These are phyloP conservation scores for Saccharum spontaneum DNA, from an alignment of 176 grass and related monocot species.

Conservation along the genomic window DNA sequence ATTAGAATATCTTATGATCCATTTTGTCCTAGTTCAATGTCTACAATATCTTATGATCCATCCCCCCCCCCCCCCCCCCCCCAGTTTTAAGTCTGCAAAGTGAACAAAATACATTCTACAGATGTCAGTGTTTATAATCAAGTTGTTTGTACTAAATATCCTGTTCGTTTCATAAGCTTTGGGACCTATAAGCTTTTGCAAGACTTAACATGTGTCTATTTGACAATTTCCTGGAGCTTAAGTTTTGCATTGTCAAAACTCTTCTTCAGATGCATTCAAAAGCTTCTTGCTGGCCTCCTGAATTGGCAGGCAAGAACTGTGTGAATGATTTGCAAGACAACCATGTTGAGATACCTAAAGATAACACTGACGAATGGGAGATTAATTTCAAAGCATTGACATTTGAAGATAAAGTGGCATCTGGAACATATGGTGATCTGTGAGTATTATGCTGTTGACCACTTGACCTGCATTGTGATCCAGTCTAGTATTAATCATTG, in stretches of 20 bases:
- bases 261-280: conserved; percentile 40
- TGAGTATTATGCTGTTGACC: conserved; percentile 39
- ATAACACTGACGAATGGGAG: conserved; percentile 75
- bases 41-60: too few relatives aligned
- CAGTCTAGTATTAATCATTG: neutral
- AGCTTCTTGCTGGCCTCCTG: conserved; percentile 46
- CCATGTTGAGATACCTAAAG: conserved; percentile 61
- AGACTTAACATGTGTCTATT: neutral
- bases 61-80: too few relatives aligned
- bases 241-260: neutral
- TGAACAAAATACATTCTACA: neutral
- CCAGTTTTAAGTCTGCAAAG: too few relatives aligned
- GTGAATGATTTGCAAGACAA: conserved; percentile 3
- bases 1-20: neutral
- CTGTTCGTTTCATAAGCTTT: conserved; percentile 9
- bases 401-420: conserved; percentile 69
- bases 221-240: neutral
- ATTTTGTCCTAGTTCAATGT: neutral
- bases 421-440: conserved; percentile 79
- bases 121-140: neutral
- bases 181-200: neutral
- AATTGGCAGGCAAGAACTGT: conserved; percentile 31
- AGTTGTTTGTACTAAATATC: neutral
- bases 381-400: conserved; percentile 53
- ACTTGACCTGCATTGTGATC: neutral